Percentiles rank a stretch among this genome's conserved stretches.
These are phyloP conservation scores for Lentinula sp. DNA, from an alignment of 768 basidiomycete species.

Conservation along the genomic window DNA sequence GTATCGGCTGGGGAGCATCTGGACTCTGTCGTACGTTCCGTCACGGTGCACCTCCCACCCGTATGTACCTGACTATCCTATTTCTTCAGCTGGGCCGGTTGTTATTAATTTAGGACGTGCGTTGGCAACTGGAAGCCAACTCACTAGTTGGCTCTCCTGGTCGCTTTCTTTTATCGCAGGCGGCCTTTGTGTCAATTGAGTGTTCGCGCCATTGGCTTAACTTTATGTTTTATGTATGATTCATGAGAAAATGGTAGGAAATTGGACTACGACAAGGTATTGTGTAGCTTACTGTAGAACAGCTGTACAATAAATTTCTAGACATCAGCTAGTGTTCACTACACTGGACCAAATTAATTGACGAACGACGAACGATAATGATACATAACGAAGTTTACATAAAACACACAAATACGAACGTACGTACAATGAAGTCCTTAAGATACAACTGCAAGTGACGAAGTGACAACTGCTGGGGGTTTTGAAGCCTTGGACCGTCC, in stretches of 20 bases:
- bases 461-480: constrained; percentile 15
- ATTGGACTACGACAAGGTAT: not conserved
- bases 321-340: not conserved
- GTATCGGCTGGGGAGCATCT: constrained; percentile 55
- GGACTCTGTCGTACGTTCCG: constrained; percentile 54
- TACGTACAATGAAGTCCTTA: not conserved
- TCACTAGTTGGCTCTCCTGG: constrained; percentile 33
- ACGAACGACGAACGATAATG: not conserved
- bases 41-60: not conserved
- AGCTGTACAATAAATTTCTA: not conserved
- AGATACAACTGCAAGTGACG: constrained; percentile 10
- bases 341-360: not conserved
- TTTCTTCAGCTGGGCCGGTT: constrained; percentile 52
- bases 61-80: not conserved
- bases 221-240: not conserved
- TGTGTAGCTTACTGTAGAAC: not conserved
- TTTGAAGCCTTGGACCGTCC: constrained; percentile 64
- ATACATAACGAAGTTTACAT: not conserved
- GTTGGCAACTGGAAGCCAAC: constrained; percentile 26
- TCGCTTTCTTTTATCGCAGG: constrained; percentile 31
- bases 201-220: not conserved
- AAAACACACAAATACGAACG: not conserved
- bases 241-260: not conserved
- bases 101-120: constrained; percentile 55
- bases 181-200: constrained; percentile 25